Evolutionary conservation across 148 eudicot genomes (phyloP), one percentile per base, ranked within the genome.

Genomic region (Vaccinium corymbosum): DNA sequence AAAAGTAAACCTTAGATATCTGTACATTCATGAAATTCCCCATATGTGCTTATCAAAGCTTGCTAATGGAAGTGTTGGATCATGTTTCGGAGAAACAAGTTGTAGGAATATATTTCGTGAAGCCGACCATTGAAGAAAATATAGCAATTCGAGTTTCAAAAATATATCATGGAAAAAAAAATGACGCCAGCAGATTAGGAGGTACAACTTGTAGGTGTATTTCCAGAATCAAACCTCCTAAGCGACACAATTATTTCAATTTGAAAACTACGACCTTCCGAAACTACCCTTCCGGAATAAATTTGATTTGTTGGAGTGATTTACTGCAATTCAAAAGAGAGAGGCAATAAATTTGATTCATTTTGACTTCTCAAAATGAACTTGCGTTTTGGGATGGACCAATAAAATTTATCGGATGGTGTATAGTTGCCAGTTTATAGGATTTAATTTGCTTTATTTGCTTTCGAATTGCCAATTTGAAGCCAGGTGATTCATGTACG

Each of bases 381-480:
- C 90, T 92, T 70, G 88, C 92, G 12, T 92, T 90, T 85, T 76
- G 90, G 83, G 92, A 92, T 73, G 42, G 6, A 59, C 66, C 66
- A 7, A 20, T 59, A 59, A 59, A 19, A 59, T 59, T 20, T 59
- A 59, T 59, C 20, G 66, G 66, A 20, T 59, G 66, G 10, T n/a
- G n/a, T n/a, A n/a, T n/a, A n/a, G n/a, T n/a, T n/a, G n/a, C n/a
- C n/a, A n/a, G n/a, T n/a, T n/a, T n/a, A n/a, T n/a, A n/a, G n/a
- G n/a, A n/a, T n/a, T n/a, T n/a, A 59, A 7, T 59, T 59, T 59
- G 66, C 66, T 38, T 59, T 7, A 19, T 7, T 59, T 59, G 25
- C 42, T 38, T 20, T 20, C 19, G 2, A 59, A 20, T 59, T 59
- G 66, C 35, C 35, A 32, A 32, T 32, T 32, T 32, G 91, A 93